A percentile compares a stretch with the other conserved stretches of the same genome.
phyloP scores from a whole-genome alignment of 73 alveolate species.

The Durusdinium trenchii region DNA sequence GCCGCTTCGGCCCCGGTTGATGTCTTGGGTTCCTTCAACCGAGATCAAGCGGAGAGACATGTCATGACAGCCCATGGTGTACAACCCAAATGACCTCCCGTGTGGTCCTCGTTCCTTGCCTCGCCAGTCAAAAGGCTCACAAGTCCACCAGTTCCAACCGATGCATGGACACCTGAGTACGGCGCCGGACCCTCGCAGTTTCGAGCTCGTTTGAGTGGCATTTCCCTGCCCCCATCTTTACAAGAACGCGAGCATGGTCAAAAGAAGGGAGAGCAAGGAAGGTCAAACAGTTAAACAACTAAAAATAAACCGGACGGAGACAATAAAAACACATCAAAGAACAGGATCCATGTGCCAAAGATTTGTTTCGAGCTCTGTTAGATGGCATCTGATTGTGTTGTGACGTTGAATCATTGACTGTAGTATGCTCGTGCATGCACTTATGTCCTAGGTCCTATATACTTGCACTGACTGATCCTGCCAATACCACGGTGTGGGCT shows the following conservation, averaged over 20 bases:
- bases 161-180: constrained; percentile 76
- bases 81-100: neutral
- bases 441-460: neutral
- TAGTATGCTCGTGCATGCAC: neutral
- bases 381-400: neutral
- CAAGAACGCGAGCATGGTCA: too few species aligned
- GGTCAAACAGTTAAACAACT: too few species aligned
- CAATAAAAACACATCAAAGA: neutral
- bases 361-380: neutral
- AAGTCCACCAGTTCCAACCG: constrained; percentile 93
- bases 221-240: too few species aligned
- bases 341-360: neutral
- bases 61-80: neutral
- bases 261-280: too few species aligned
- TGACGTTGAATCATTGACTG: neutral
- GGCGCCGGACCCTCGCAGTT: neutral
- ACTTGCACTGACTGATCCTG: too few species aligned
- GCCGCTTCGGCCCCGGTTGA: neutral
- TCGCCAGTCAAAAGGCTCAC: constrained; percentile 90
- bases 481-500: neutral
- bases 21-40: neutral
- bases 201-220: neutral
- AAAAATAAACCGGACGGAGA: too few species aligned
- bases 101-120: neutral
- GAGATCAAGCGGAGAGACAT: neutral